Conservation (phyloP, 2,329 filamentous ascomycete species). For the Cordyceps pruinosa region DNA sequence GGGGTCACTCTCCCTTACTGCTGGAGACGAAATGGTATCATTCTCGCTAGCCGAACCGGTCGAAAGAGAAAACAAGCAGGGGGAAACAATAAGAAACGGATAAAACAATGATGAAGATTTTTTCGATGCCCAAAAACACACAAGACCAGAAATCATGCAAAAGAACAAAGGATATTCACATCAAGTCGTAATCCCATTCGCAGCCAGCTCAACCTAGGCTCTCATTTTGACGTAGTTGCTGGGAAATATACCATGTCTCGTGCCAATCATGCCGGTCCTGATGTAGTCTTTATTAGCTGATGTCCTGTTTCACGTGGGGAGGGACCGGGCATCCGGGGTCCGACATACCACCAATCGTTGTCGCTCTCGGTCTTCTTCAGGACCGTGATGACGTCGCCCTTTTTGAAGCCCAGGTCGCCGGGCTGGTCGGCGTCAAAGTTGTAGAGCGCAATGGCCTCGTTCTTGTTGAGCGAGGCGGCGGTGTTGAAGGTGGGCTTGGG, state of each 20-base stretch:
- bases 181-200: background rate
- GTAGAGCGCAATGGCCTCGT: constrained; percentile 85
- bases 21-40: constrained; percentile 8
- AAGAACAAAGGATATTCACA: background rate
- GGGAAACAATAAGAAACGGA: background rate
- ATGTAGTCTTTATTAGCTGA: constrained; percentile 9
- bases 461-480: constrained; percentile 50
- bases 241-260: constrained; percentile 34
- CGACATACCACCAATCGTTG: constrained; percentile 83
- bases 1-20: no score
- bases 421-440: constrained; percentile 93
- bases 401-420: constrained; percentile 91
- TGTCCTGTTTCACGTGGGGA: background rate
- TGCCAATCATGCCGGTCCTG: constrained; percentile 83
- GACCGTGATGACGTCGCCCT: constrained; percentile 93
- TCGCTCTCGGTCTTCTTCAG: constrained; percentile 89
- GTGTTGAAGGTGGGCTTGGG: constrained; percentile 80
- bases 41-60: constrained; percentile 5
- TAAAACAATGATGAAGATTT: background rate
- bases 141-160: background rate
- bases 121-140: background rate
- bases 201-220: background rate
- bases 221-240: constrained; percentile 54
- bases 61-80: background rate
- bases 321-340: background rate